These are phyloP conservation scores for Mytilinidion resinicola DNA, from an alignment of 495 filamentous ascomycete species.

Conservation along the genomic window DNA sequence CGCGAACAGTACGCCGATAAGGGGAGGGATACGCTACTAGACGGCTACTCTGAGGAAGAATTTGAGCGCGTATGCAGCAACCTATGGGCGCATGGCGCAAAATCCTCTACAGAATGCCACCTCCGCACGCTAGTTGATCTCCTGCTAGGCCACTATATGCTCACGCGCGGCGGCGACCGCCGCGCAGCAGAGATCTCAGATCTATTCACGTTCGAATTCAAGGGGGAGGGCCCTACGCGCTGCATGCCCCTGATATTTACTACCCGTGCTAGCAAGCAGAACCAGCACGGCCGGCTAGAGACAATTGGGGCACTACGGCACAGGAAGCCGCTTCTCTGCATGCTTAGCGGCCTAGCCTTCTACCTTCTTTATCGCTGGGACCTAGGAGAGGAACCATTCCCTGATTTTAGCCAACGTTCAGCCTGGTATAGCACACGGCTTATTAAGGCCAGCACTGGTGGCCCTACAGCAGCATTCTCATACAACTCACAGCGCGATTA, in stretches of 20 bases:
- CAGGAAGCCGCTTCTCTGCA: conserved; percentile 9
- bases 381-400: conserved; percentile 9
- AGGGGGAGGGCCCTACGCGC: conserved; percentile 6
- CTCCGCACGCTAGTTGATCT: neutral
- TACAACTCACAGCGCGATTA: conserved; percentile 7
- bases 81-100: neutral
- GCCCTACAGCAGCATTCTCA: neutral
- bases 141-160: conserved; percentile 5
- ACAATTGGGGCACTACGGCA: conserved; percentile 7
- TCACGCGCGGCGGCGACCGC: neutral
- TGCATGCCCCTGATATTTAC: conserved; percentile 15
- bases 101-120: neutral
- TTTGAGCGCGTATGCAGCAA: neutral
- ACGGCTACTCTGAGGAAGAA: conserved; percentile 1
- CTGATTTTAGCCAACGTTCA: conserved; percentile 5
- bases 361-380: conserved; percentile 17
- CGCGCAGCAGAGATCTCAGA: conserved; percentile 9
- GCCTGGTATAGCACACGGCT: conserved; percentile 7
- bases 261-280: conserved; percentile 10
- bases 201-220: conserved; percentile 16
- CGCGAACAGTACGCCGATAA: neutral
- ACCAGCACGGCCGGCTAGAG: conserved; percentile 7
- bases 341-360: conserved; percentile 15
- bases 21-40: conserved; percentile 5
- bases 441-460: conserved; percentile 3